A percentile compares a stretch with the other conserved stretches of the same genome.
Evolutionary conservation across 306 rosid species (phyloP).

Genomic region (Cucurbita moschata): DNA sequence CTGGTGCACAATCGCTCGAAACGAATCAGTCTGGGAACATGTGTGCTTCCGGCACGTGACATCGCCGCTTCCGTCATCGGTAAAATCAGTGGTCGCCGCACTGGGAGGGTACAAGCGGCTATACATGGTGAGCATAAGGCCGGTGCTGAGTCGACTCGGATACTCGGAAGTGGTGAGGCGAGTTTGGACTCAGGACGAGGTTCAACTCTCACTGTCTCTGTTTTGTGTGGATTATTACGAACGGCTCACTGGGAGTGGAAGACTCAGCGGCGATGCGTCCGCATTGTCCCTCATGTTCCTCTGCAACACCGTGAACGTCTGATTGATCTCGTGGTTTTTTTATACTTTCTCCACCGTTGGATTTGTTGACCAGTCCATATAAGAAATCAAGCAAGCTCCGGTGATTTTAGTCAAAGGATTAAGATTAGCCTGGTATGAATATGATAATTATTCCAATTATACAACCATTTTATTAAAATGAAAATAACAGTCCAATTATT

Average conservation of each 20-base stretch:
- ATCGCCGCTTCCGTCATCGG: constrained; percentile 35
- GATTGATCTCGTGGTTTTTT: constrained; percentile 1
- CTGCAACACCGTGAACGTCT: constrained; percentile 41
- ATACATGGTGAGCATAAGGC: constrained; percentile 76
- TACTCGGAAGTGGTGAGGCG: constrained; percentile 41
- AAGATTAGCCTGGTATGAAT: constrained; percentile 2
- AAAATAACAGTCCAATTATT: not conserved
- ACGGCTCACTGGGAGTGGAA: constrained; percentile 16
- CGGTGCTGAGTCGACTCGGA: constrained; percentile 86
- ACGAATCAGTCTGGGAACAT: constrained; percentile 85
- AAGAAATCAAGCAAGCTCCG: not conserved
- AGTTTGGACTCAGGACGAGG: constrained; percentile 69
- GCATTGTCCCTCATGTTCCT: constrained; percentile 50
- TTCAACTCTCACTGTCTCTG: constrained; percentile 82
- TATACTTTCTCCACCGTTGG: not conserved
- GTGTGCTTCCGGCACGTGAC: constrained; percentile 77
- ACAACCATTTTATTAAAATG: not conserved
- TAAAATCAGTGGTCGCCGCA: constrained; percentile 51
- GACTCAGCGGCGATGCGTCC: constrained; percentile 24
- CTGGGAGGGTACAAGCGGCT: constrained; percentile 87
- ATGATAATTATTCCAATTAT: not conserved
- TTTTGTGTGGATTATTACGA: constrained; percentile 64
- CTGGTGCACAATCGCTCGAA: constrained; percentile 55
- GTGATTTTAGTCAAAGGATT: constrained; percentile 1
- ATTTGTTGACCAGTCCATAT: not conserved